phyloP scores from a whole-genome alignment of 2,329 filamentous ascomycete genomes.

The Grosmannia penicillata region DNA sequence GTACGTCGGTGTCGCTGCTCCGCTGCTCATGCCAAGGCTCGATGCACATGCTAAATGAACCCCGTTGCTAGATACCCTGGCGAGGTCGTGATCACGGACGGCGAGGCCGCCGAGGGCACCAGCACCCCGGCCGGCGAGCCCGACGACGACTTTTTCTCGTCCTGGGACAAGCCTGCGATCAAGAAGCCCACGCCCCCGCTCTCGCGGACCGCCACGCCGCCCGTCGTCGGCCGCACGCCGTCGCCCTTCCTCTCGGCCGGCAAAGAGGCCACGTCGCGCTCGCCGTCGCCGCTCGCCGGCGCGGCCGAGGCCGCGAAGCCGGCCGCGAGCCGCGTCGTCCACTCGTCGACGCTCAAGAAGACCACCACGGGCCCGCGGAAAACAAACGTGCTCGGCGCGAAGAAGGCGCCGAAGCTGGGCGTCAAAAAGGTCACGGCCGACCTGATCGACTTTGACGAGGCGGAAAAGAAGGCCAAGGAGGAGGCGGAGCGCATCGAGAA shows the following conservation, averaged over 20 bases:
- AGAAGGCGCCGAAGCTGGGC: conserved; percentile 71
- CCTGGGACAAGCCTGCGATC: conserved; percentile 95
- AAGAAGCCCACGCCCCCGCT: conserved; percentile 91
- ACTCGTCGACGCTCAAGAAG: conserved; percentile 74
- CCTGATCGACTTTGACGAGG: conserved; percentile 89
- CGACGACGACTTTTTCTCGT: conserved; percentile 94
- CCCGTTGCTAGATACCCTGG: conserved; percentile 50
- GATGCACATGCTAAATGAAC: too few relatives aligned
- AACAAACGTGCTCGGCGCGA: conserved; percentile 70
- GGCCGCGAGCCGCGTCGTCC: conserved; percentile 55
- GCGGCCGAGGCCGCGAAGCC: conserved; percentile 34
- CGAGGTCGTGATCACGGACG: conserved; percentile 73
- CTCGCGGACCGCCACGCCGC: conserved; percentile 77
- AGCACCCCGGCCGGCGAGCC: conserved; percentile 69
- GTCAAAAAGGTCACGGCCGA: conserved; percentile 79
- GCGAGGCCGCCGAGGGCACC: conserved; percentile 46
- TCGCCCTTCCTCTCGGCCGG: conserved; percentile 83
- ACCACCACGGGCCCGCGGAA: conserved; percentile 57
- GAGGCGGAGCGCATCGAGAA: conserved; percentile 93
- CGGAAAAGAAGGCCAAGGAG: conserved; percentile 92
- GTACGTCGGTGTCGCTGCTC: conserved; percentile 34
- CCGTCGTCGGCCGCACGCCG: conserved; percentile 61
- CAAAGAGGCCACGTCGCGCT: conserved; percentile 53
- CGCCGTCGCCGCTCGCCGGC: conserved; percentile 69
- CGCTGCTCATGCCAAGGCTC: not conserved